A percentile compares a stretch with the other conserved stretches of the same genome.
Evolutionary conservation across 352 stramenopile genomes (phyloP).

Genomic region (Pythium pyrilobum): DNA sequence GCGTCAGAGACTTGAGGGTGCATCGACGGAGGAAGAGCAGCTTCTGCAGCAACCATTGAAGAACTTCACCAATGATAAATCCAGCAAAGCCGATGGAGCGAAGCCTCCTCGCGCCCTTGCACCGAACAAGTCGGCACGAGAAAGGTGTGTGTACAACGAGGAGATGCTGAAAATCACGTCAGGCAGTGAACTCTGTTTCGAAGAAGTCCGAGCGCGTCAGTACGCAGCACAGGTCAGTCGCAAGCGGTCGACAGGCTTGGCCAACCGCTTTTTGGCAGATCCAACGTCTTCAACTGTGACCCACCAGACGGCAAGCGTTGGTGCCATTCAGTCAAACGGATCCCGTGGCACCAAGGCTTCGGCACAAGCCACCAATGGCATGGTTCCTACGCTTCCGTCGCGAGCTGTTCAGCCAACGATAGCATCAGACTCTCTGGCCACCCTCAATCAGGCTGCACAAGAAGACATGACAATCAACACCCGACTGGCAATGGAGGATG

Average conservation of each 20-base stretch:
- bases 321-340: too few species aligned
- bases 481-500: constrained; percentile 72
- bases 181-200: constrained; percentile 63
- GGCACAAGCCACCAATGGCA: too few species aligned
- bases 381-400: too few species aligned
- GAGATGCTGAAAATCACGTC: constrained; percentile 29
- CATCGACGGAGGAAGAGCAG: constrained; percentile 69
- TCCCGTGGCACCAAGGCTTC: too few species aligned
- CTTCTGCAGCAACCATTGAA: constrained; percentile 71
- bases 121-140: not conserved
- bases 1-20: constrained; percentile 64
- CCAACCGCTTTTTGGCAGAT: constrained; percentile 15
- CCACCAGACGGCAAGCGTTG: too few species aligned
- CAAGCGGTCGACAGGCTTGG: not conserved
- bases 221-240: constrained; percentile 1
- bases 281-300: too few species aligned
- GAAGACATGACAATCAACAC: constrained; percentile 89
- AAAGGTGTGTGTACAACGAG: constrained; percentile 40
- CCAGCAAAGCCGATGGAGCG: not conserved
- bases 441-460: constrained; percentile 38
- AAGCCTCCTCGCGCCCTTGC: constrained; percentile 10
- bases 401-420: not conserved
- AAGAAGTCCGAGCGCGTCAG: constrained; percentile 59
- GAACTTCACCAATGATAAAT: constrained; percentile 44
- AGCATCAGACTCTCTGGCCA: not conserved